Conservation (phyloP, 2,329 filamentous ascomycete genomes). For the Colletotrichum sidae region DNA sequence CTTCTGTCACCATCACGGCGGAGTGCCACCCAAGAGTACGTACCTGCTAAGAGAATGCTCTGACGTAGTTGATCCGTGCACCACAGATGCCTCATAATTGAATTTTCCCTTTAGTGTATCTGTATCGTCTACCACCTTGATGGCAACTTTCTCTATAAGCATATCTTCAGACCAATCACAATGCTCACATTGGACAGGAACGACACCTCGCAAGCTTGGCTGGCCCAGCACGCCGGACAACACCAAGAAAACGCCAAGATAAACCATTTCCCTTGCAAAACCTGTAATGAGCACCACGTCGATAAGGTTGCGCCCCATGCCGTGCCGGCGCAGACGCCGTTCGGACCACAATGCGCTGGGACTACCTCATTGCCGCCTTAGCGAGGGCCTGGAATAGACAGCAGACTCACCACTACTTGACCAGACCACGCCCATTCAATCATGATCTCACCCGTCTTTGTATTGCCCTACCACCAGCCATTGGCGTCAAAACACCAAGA, state of each 20-base stretch:
- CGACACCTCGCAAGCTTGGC: background rate
- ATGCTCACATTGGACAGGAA: slow-evolving; percentile 4
- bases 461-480: background rate
- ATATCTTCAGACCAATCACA: slow-evolving; percentile 16
- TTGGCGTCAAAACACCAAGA: slow-evolving; percentile 32
- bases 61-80: slow-evolving; percentile 14
- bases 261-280: background rate
- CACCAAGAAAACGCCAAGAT: slow-evolving; percentile 32
- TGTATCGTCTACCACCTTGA: no score
- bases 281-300: background rate
- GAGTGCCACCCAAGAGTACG: background rate
- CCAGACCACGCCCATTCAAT: background rate
- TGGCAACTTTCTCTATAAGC: no score
- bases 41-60: background rate
- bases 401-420: background rate
- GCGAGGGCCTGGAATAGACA: background rate
- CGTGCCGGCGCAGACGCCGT: slow-evolving; percentile 3
- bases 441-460: slow-evolving; percentile 20
- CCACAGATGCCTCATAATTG: background rate
- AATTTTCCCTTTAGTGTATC: no score
- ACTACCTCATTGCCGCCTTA: background rate
- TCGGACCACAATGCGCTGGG: background rate
- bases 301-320: slow-evolving; percentile 3
- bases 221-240: slow-evolving; percentile 1
- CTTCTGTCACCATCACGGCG: slow-evolving; percentile 19